These are phyloP conservation scores for Penicillium paradoxum DNA, from an alignment of 495 filamentous ascomycete species.

Conservation along the genomic window DNA sequence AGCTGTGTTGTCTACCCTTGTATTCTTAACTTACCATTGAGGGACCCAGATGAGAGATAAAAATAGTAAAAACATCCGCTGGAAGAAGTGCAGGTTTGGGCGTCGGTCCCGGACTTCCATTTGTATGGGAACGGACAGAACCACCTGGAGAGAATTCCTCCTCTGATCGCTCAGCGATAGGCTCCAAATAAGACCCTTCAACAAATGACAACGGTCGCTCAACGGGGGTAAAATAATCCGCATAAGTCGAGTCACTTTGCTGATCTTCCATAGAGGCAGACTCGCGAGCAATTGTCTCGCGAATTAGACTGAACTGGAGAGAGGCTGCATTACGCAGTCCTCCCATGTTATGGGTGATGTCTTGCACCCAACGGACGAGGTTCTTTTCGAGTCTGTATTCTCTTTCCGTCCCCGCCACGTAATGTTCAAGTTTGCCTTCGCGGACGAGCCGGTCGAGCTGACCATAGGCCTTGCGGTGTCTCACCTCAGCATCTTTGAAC, in stretches of 20 bases:
- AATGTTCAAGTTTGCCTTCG: slow-evolving; percentile 90
- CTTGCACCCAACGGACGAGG: slow-evolving; percentile 79
- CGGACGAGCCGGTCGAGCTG: slow-evolving; percentile 73
- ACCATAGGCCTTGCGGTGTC: slow-evolving; percentile 64
- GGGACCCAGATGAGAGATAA: slow-evolving; percentile 82
- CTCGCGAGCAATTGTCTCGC: slow-evolving; percentile 45
- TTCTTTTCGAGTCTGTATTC: slow-evolving; percentile 75
- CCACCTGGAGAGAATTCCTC: slow-evolving; percentile 46
- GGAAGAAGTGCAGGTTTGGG: slow-evolving; percentile 41
- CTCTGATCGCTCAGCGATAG: slow-evolving; percentile 64
- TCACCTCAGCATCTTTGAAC: slow-evolving; percentile 61
- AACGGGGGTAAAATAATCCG: slow-evolving; percentile 17
- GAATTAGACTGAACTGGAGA: slow-evolving; percentile 80
- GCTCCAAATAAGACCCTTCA: slow-evolving; percentile 46
- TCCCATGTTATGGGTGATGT: slow-evolving; percentile 83
- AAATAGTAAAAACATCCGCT: slow-evolving; percentile 78
- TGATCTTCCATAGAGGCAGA: slow-evolving; percentile 12
- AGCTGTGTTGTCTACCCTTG: background rate
- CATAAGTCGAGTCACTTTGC: background rate
- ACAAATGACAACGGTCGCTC: slow-evolving; percentile 34
- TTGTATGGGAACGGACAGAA: slow-evolving; percentile 10
- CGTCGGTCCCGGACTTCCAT: slow-evolving; percentile 11
- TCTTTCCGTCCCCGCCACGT: slow-evolving; percentile 73
- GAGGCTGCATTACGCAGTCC: slow-evolving; percentile 84
- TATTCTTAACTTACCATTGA: slow-evolving; percentile 60